Evolutionary conservation across 805 yeast species (phyloP).

Genomic region (Wickerhamomyces ciferrii): DNA sequence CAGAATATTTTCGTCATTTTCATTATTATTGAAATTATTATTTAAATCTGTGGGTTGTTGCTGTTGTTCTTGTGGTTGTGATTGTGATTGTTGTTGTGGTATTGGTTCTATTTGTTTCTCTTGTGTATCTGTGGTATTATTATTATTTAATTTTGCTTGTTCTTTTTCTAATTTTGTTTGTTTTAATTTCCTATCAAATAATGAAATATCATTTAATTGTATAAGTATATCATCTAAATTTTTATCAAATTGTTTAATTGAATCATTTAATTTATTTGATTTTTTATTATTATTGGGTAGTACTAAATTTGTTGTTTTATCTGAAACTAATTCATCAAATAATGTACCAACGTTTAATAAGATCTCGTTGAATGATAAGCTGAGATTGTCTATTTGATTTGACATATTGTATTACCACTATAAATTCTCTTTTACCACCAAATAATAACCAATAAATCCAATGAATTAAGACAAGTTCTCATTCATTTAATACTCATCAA

Average conservation of each 20-base stretch:
- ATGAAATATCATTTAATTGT: constrained; percentile 17
- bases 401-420: too few relatives aligned
- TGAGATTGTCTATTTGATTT: constrained; percentile 12
- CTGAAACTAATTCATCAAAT: constrained; percentile 17
- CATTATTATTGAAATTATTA: constrained; percentile 9
- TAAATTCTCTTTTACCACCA: too few relatives aligned
- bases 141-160: constrained; percentile 2
- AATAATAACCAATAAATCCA: too few relatives aligned
- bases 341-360: constrained; percentile 16
- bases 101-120: constrained; percentile 1
- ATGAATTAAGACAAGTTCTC: not conserved
- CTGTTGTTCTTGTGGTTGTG: constrained; percentile 2
- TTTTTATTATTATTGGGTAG: constrained; percentile 13
- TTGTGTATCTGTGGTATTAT: constrained; percentile 1
- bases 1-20: constrained; percentile 11
- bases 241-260: constrained; percentile 15
- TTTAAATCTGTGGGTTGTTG: constrained; percentile 3
- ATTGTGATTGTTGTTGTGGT: constrained; percentile 3
- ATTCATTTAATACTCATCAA: not conserved
- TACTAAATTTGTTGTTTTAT: constrained; percentile 17
- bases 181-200: constrained; percentile 15
- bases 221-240: constrained; percentile 16
- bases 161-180: constrained; percentile 11
- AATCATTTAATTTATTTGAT: constrained; percentile 5
- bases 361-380: constrained; percentile 11